Evolutionary conservation across 2,329 filamentous ascomycete genomes (phyloP), one percentile per base, ranked within the genome.

Genomic region (Hymenoscyphus salicellus): DNA sequence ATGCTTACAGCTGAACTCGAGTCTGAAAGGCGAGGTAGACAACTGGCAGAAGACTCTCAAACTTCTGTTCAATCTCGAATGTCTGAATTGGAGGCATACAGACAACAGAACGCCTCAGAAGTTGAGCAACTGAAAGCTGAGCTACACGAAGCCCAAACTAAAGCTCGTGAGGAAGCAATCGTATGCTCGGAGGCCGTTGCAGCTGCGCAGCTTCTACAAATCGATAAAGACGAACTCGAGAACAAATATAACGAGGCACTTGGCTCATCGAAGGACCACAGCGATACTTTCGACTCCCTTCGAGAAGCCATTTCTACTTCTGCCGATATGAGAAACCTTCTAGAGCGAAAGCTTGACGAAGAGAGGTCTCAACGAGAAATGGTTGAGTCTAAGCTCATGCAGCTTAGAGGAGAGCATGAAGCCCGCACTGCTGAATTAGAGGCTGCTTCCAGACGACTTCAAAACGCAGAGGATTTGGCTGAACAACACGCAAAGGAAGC

Each of bases 401-500:
- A 90, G 69, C 83, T 98, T 46, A 90, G 89, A 75, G 82, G 86
- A 26, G 93, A 98, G 74, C 91, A 96, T 72, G 95, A 98, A 74
- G 85, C 90, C 60, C 86, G 87, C 38, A 89, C 87, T 10, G 82
- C 86, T 0, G 94, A 99, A 74, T 82, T 98, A 2, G 91, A 93
- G 55, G 84, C 84, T 23, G 84, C 87, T 0, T 89, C 85, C 1
- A 87, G 92, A 70, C 88, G 91, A 60, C 79, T 99, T 58, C 87
- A 86, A 49, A 93, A 97, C 76, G 88, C 92, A 0, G 93, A 99
- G 78, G 92, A 97, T 73, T 79, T 98, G 55, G 91, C 91, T 1
- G 91, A 96, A 73, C 92, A 89, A 70, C 89, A 97, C 76, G 91
- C 93, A 5, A 87, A 88, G 70, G 96, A 99, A 79, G 94, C 95